Evolutionary conservation across 805 yeast species (phyloP).

Genomic region (Kuraishia piskuri): DNA sequence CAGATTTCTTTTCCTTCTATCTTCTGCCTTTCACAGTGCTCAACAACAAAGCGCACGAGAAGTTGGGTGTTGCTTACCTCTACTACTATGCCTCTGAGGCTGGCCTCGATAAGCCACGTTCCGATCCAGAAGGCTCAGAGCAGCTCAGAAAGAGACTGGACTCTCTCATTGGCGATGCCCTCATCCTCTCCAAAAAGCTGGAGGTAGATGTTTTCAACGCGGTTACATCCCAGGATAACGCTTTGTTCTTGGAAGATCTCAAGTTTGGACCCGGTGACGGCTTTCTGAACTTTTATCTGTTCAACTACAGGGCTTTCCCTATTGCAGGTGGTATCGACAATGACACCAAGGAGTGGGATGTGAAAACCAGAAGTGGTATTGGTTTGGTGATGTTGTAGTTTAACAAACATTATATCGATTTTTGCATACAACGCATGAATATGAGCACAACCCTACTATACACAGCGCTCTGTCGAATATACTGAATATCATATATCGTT

Average conservation of each 20-base stretch:
- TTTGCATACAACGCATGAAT: too few relatives aligned
- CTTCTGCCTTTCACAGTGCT: constrained; percentile 82
- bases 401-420: too few relatives aligned
- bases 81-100: constrained; percentile 82
- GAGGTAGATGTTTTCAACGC: constrained; percentile 92
- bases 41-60: constrained; percentile 50
- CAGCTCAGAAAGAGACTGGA: constrained; percentile 50
- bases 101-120: constrained; percentile 31
- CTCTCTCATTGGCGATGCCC: constrained; percentile 60
- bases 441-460: too few relatives aligned
- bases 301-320: constrained; percentile 81
- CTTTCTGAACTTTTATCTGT: constrained; percentile 77
- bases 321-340: constrained; percentile 71
- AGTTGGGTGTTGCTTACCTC: constrained; percentile 78
- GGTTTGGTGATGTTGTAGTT: constrained; percentile 78
- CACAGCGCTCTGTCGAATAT: too few relatives aligned
- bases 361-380: constrained; percentile 61
- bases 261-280: constrained; percentile 96
- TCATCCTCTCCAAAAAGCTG: constrained; percentile 58
- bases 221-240: constrained; percentile 82
- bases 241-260: constrained; percentile 69
- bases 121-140: constrained; percentile 29
- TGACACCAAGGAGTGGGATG: constrained; percentile 41
- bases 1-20: constrained; percentile 88
- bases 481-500: too few relatives aligned